Percentiles rank a stretch among this genome's conserved stretches.
phyloP scores from a whole-genome alignment of 305 asterid genomes.

The Fraxinus xanthoxyloides region DNA sequence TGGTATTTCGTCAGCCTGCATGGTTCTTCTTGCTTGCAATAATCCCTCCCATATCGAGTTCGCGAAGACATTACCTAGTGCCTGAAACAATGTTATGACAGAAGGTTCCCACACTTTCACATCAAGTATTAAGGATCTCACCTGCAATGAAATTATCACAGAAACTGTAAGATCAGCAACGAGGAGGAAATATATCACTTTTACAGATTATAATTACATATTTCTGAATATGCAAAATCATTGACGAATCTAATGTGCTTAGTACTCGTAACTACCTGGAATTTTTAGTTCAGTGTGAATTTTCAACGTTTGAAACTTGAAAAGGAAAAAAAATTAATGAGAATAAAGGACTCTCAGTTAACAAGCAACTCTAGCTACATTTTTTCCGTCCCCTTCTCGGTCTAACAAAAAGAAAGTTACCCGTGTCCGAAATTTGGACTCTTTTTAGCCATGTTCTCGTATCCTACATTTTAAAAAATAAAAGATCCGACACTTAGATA shows the following conservation, averaged over 20 bases:
- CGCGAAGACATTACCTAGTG: conserved; percentile 74
- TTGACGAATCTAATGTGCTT: not conserved
- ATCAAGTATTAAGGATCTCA: conserved; percentile 82
- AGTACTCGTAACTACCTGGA: not conserved
- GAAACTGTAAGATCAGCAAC: conserved; percentile 23
- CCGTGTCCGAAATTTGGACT: too few relatives aligned
- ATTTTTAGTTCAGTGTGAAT: not conserved
- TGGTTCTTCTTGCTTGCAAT: conserved; percentile 68
- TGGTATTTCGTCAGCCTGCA: conserved; percentile 93
- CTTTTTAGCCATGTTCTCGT: too few relatives aligned
- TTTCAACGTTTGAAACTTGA: not conserved
- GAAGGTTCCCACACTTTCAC: conserved; percentile 95
- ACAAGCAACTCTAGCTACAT: not conserved
- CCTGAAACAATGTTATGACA: conserved; percentile 67
- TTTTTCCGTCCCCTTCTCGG: not conserved
- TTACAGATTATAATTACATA: not conserved
- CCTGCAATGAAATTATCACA: conserved; percentile 45
- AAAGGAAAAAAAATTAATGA: not conserved
- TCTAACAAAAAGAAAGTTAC: not conserved
- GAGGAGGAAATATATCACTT: conserved; percentile 3
- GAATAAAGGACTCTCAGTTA: not conserved
- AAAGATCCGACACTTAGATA: too few relatives aligned
- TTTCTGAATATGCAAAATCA: not conserved
- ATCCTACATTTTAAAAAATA: too few relatives aligned
- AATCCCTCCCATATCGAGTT: conserved; percentile 89